Evolutionary conservation across 2,329 filamentous ascomycete genomes (phyloP).

Genomic region (Sporothrix dimorphospora): DNA sequence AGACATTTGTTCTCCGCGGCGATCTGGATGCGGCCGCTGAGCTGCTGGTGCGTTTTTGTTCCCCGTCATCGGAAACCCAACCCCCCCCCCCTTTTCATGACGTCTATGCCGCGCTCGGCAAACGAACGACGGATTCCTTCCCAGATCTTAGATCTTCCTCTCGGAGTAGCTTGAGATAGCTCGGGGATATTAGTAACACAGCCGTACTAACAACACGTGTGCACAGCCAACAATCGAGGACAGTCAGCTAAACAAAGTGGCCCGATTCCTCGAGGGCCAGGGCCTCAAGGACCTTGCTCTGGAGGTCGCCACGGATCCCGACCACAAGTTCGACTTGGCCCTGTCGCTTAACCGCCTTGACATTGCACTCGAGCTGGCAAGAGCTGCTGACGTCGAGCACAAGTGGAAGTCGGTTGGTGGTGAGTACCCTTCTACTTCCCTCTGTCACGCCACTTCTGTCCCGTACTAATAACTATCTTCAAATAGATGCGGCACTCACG

Average conservation of each 20-base stretch:
- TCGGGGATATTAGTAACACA: neutral
- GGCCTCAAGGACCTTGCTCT: slow-evolving; percentile 85
- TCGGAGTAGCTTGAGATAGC: neutral
- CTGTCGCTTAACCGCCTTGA: slow-evolving; percentile 80
- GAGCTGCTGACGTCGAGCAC: slow-evolving; percentile 84
- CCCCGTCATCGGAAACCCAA: neutral
- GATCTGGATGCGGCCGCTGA: slow-evolving; percentile 92
- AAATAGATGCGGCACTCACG: slow-evolving; percentile 73
- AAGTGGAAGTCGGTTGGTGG: slow-evolving; percentile 94
- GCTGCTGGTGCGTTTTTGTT: slow-evolving; percentile 57
- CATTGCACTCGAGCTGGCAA: slow-evolving; percentile 82
- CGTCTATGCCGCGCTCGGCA: neutral
- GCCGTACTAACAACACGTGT: neutral
- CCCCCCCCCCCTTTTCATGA: too few relatives aligned
- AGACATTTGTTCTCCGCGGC: slow-evolving; percentile 89
- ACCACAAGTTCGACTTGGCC: slow-evolving; percentile 95
- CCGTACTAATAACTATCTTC: too few relatives aligned
- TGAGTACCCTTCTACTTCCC: neutral
- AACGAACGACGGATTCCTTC: neutral
- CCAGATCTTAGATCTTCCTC: neutral
- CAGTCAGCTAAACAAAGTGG: slow-evolving; percentile 98
- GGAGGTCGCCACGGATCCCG: slow-evolving; percentile 89
- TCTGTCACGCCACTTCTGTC: neutral
- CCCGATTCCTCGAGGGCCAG: slow-evolving; percentile 92
- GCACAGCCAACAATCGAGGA: slow-evolving; percentile 70